Evolutionary conservation across 805 yeast species (phyloP).

Genomic region (Ogataea pignaliae): DNA sequence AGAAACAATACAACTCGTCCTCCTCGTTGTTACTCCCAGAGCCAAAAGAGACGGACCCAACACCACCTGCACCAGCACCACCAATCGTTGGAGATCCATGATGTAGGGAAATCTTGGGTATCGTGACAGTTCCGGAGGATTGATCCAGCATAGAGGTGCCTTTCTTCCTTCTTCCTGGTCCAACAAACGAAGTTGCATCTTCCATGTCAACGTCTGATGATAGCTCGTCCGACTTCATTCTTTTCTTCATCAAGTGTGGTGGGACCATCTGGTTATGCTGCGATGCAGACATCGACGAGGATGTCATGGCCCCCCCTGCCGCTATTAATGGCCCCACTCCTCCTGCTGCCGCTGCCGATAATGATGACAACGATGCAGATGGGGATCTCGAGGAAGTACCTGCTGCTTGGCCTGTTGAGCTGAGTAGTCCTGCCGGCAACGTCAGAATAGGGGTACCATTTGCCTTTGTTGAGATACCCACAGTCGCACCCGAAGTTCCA

Average conservation of each 20-base stretch:
- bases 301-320: background rate
- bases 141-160: slow-evolving; percentile 16
- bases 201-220: slow-evolving; percentile 18
- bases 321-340: too few relatives aligned
- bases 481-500: background rate
- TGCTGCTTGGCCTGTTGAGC: background rate
- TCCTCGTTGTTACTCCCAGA: slow-evolving; percentile 46
- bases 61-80: slow-evolving; percentile 8
- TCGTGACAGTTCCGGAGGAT: slow-evolving; percentile 24
- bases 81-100: background rate
- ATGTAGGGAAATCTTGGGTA: slow-evolving; percentile 14
- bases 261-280: too few relatives aligned
- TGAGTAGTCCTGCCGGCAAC: background rate
- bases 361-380: background rate
- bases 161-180: slow-evolving; percentile 11
- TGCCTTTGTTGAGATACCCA: background rate
- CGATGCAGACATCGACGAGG: slow-evolving; percentile 3
- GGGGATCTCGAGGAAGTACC: background rate
- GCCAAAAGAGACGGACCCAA: slow-evolving; percentile 10
- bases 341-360: background rate
- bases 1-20: slow-evolving; percentile 76
- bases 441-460: background rate
- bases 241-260: slow-evolving; percentile 6
- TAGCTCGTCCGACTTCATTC: slow-evolving; percentile 16
- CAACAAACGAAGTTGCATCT: slow-evolving; percentile 8